Base-by-base conservation (phyloP, 2,329 filamentous ascomycete genomes). In the Aspergillus brasiliensis region DNA sequence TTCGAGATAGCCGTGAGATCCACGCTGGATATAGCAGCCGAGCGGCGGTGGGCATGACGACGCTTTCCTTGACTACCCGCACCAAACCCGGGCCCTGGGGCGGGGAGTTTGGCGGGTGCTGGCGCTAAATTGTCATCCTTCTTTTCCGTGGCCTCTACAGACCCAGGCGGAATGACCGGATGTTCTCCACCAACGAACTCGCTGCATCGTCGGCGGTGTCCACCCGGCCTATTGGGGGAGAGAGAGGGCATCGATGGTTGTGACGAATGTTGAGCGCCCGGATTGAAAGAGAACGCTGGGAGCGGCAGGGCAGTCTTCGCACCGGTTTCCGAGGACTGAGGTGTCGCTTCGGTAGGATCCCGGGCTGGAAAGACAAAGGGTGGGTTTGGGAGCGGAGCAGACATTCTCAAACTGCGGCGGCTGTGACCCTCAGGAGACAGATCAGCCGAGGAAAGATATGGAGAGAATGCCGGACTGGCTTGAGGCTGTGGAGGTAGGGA, bases 21-120 rank as follows among this genome's bases (percentile, higher is more conserved):
- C 71, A 94, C 91, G 59, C 88, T 90, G 1, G 92, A 97, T 53
- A 97, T 88, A 4, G 91, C 90, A 61, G 79, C 83, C 25, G 93
- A 97, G 61, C 94, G 87, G 60, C 91, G 86, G 73, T 97, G 93
- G 17, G 85, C 86, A 75, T 96, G 91, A 15, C 89, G 87, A 66
- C 91, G 84, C 62, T 87, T 83, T 56, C 82, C 77, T 44, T 85
- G 80, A 28, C 81, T 81, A 8, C 80, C 80, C 34, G 80, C 72
- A 55, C 72, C 68, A 31, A 76, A 76, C 10, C 59, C 76, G 19
- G 77, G 73, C 21, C 76, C 77, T 27, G 71, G 66, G 25, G 64
- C 57, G 25, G 71, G 65, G 25, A 73, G 65, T 47, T 62, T 73
- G 51, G 60, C 62, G 49, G 70, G 71, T 8, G 62, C 59, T 40